Base-by-base conservation (phyloP, 2,329 filamentous ascomycete species). In the Fusarium redolens region DNA sequence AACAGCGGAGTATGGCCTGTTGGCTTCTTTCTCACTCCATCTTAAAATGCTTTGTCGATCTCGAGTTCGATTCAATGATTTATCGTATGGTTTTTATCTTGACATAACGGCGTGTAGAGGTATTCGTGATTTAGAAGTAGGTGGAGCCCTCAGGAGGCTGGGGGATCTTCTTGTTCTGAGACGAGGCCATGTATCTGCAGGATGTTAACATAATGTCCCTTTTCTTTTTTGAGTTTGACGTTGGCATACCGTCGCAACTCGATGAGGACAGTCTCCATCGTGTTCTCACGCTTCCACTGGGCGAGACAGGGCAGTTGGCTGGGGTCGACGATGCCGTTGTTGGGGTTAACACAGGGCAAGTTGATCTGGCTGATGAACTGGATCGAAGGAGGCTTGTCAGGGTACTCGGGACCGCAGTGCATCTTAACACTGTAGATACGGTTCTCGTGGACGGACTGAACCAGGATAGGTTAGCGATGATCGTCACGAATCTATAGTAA, bases 361-460 rank as follows among this genome's bases (percentile, higher is more conserved):
- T 98, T 98, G 85, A 99, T 92, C 83, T 94, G 93, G 78, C 93
- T 97, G 78, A 96, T 91, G 84, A 99, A 99, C 79, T 96, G 92
- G 79, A 99, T 93, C 57, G 92, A 91, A 1, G 96, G 96, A 50
- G 96, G 96, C 71, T 90, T 86, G 81, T 97, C 95, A 58, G 96
- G 96, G 82, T 99, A 99, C 65, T 93, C 87, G 54, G 91, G 88
- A 71, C 95, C 95, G 86, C 96, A 99, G 86, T 97, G 92, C 86
- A 99, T 97, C 84, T 96, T 97, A 78, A 99, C 89, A 77, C 94
- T 97, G 88, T 99, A 99, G 85, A 99, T 99, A 79, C 96, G 93
- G 85, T 99, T 99, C 87, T 99, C 96, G 82, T 98, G 96, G 71
- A 92, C 95, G 83, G 95, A 97, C 93, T 96, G 79, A 44, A 17